A percentile compares a stretch with the other conserved stretches of the same genome.
These are phyloP conservation scores for Schoenoplectus tabernaemontani DNA, from an alignment of 202 grass and related monocot genomes.

Conservation along the genomic window DNA sequence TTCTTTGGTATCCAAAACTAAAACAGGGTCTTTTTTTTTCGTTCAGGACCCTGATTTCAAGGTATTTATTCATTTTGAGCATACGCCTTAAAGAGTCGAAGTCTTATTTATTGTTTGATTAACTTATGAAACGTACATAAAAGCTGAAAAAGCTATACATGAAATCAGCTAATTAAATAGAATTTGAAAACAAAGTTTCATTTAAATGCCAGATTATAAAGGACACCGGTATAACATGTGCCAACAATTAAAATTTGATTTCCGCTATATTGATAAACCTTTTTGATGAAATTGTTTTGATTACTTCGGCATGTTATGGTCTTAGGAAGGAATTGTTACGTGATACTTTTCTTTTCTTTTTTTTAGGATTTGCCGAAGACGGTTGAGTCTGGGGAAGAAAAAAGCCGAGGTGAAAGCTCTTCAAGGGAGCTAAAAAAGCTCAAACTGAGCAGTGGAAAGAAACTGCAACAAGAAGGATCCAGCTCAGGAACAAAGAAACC, in stretches of 20 bases:
- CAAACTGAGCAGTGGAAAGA: slow-evolving; percentile 24
- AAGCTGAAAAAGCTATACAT: background rate
- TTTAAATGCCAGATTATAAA: too few relatives aligned
- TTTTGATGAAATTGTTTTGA: too few relatives aligned
- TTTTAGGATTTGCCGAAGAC: slow-evolving; percentile 41
- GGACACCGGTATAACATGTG: too few relatives aligned
- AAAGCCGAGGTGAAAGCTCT: slow-evolving; percentile 18
- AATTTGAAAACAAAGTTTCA: too few relatives aligned
- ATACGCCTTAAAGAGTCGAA: background rate
- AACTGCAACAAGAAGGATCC: slow-evolving; percentile 15
- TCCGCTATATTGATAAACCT: too few relatives aligned
- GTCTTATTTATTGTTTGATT: background rate
- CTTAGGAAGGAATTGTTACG: too few relatives aligned
- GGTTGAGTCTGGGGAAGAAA: slow-evolving; percentile 23
- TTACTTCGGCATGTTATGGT: too few relatives aligned
- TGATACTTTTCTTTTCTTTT: too few relatives aligned
- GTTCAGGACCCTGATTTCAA: background rate
- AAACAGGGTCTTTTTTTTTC: background rate
- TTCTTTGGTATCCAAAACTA: background rate
- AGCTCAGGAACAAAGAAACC: slow-evolving; percentile 24
- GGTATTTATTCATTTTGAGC: background rate
- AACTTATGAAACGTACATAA: too few relatives aligned
- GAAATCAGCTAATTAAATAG: background rate
- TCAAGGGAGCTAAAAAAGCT: slow-evolving; percentile 41
- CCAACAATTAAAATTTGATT: too few relatives aligned